Evolutionary conservation across 2,329 filamentous ascomycete genomes (phyloP).

Genomic region (Phaeophleospora eucalypticola): DNA sequence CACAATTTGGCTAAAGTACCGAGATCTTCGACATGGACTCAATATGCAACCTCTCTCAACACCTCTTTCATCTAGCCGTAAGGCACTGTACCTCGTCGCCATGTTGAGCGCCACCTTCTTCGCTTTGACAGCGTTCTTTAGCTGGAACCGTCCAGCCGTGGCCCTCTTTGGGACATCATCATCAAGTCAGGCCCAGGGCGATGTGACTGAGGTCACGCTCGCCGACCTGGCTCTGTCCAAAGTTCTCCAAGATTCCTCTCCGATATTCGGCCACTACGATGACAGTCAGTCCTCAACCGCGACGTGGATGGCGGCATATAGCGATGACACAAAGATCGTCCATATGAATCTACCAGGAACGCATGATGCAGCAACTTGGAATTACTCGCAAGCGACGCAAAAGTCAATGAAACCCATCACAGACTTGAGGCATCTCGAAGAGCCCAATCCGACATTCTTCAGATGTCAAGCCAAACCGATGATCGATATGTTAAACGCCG

Average conservation of each 20-base stretch:
- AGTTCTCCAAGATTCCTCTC: slow-evolving; percentile 39
- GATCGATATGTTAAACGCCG: slow-evolving; percentile 41
- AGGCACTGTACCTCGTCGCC: slow-evolving; percentile 8
- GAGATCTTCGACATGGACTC: no score
- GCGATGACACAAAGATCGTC: slow-evolving; percentile 41
- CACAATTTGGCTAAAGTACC: no score
- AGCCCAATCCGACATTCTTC: slow-evolving; percentile 35
- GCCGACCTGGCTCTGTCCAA: slow-evolving; percentile 40
- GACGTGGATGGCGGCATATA: slow-evolving; percentile 46
- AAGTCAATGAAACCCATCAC: slow-evolving; percentile 39
- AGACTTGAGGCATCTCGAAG: slow-evolving; percentile 35
- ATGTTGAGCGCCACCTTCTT: slow-evolving; percentile 13
- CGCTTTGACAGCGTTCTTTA: slow-evolving; percentile 11
- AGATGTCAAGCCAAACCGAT: slow-evolving; percentile 43
- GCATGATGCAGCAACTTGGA: slow-evolving; percentile 52
- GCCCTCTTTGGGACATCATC: slow-evolving; percentile 6
- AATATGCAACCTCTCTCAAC: neutral
- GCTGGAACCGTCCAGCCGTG: slow-evolving; percentile 8
- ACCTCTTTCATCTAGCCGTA: neutral
- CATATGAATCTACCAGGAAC: slow-evolving; percentile 51
- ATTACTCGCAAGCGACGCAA: slow-evolving; percentile 45
- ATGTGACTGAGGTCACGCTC: slow-evolving; percentile 14
- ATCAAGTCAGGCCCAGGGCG: neutral
- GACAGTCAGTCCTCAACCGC: slow-evolving; percentile 27
- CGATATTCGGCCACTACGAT: slow-evolving; percentile 39